Conservation (phyloP, 441 rosid genomes). For the Daphne laureola region DNA sequence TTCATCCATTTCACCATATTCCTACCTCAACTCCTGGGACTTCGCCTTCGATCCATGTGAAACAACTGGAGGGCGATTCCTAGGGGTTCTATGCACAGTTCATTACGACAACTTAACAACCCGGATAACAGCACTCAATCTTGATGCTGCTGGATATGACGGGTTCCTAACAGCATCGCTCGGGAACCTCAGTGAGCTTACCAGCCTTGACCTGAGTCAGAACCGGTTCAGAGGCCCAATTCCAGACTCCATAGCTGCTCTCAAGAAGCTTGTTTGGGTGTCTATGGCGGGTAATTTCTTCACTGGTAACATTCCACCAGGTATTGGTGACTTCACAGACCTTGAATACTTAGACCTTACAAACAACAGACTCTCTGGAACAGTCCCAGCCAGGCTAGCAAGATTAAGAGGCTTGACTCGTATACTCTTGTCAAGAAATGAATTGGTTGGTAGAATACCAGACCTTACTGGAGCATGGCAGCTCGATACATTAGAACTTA, state of each 20-base stretch:
- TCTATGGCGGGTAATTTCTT: constrained; percentile 31
- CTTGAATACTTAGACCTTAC: constrained; percentile 37
- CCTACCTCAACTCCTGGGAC: constrained; percentile 45
- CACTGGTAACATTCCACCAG: constrained; percentile 36
- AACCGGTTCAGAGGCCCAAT: constrained; percentile 52
- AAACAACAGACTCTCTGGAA: constrained; percentile 36
- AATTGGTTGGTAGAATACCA: constrained; percentile 38
- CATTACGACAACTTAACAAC: constrained; percentile 30
- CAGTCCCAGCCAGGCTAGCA: constrained; percentile 32
- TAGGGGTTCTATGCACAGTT: constrained; percentile 39
- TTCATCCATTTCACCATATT: constrained; percentile 28
- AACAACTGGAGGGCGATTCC: constrained; percentile 30
- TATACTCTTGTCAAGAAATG: constrained; percentile 32
- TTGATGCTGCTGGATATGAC: constrained; percentile 45
- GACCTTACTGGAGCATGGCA: constrained; percentile 42
- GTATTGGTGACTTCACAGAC: constrained; percentile 26
- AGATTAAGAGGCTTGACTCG: constrained; percentile 32
- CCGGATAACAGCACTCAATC: constrained; percentile 35
- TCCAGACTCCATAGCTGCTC: constrained; percentile 34
- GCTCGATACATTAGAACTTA: constrained; percentile 38
- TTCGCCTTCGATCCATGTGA: constrained; percentile 49
- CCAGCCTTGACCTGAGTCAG: constrained; percentile 28
- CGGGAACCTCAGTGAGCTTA: constrained; percentile 49
- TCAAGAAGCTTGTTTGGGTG: constrained; percentile 34
- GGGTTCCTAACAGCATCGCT: constrained; percentile 36